Evolutionary conservation across 2,329 filamentous ascomycete genomes (phyloP), one percentile per base, ranked within the genome.

Genomic region (Chrysoporthe puriensis): DNA sequence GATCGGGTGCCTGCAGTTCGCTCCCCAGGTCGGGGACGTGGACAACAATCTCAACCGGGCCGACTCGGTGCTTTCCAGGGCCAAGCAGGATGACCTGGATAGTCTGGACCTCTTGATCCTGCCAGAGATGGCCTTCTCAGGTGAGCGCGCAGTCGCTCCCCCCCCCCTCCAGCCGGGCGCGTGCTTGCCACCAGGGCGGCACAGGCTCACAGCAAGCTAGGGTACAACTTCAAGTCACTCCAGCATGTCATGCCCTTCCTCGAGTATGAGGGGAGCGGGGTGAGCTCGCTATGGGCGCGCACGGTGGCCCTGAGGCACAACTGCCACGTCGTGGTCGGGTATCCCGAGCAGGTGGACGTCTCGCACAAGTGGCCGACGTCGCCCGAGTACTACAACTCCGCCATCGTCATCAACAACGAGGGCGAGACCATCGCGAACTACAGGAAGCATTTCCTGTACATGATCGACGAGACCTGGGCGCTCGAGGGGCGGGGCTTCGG

Each of bases 201-300:
- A 16, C 13, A 13, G 11, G 40, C 62, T 62, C 14, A 64, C 26
- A 69, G 16, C 57, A 66, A 40, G 48, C 8, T 62, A 88, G 91
- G 92, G 42, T 96, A 94, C 80, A 94, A 94, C 76, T 95, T 94
- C 80, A 84, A 86, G 54, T 91, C 89, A 0, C 76, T 92, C 2
- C 80, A 85, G 43, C 84, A 92, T 1, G 93, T 95, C 56, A 78
- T 79, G 1, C 90, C 91, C 0, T 91, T 83, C 72, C 85, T 95
- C 3, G 92, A 96, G 74, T 85, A 83, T 0, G 86, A 86, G 0
- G 84, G 86, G 5, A 81, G 86, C 0, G 92, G 92, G 0, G 87
- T 91, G 64, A 89, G 85, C 7, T 89, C 91, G 0, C 77, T 90
- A 26, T 96, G 92, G 92, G 91, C 91, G 0, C 82, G 87, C 48